These are phyloP conservation scores for Gossypium schwendimanii DNA, from an alignment of 441 rosid genomes.

Conservation along the genomic window DNA sequence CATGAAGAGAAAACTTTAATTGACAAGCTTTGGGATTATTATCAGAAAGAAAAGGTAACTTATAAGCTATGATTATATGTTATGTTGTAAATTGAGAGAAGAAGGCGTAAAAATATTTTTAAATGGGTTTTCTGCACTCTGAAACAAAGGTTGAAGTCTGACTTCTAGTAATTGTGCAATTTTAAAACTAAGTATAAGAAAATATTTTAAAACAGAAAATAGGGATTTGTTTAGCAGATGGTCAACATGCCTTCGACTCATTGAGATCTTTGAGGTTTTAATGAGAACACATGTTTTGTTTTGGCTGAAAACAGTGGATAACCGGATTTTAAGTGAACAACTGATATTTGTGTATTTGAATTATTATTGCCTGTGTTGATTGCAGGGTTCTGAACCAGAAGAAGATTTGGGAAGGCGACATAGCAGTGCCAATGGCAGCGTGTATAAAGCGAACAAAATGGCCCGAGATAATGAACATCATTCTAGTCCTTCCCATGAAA, in stretches of 20 bases:
- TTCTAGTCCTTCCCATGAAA: constrained; percentile 19
- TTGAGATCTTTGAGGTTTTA: neutral
- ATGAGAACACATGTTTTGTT: neutral
- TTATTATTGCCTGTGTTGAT: neutral
- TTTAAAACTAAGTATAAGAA: neutral
- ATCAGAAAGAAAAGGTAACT: constrained; percentile 40
- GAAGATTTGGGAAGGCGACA: neutral
- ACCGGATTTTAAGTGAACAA: neutral
- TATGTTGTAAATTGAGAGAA: neutral
- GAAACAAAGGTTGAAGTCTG: neutral
- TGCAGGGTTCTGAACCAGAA: constrained; percentile 25
- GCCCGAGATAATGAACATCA: constrained; percentile 5
- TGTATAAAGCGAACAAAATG: neutral
- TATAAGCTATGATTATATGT: neutral
- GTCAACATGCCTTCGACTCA: neutral
- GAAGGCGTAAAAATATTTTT: neutral
- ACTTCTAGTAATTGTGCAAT: neutral
- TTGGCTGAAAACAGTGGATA: neutral
- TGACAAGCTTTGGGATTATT: constrained; percentile 50
- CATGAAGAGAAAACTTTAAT: constrained; percentile 39
- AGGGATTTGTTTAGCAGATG: neutral
- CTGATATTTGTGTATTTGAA: neutral
- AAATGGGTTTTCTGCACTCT: neutral
- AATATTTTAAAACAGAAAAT: neutral
- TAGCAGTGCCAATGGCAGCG: constrained; percentile 1